Percentiles rank a stretch among this genome's conserved stretches.
phyloP scores from a whole-genome alignment of 768 basidiomycete species.

The Crassisporium funariophilum region DNA sequence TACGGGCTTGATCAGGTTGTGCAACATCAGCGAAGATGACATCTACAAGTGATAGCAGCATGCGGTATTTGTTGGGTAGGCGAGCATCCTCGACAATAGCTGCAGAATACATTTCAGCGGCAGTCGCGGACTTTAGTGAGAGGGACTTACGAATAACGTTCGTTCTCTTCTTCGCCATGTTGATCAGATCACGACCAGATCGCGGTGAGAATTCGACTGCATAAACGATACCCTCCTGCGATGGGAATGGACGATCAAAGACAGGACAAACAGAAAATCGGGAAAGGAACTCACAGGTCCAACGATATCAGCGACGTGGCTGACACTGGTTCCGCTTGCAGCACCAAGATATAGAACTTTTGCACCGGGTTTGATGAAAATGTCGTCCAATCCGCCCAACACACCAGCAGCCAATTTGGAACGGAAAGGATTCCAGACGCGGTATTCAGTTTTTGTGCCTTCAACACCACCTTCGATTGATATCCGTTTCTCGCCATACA shows the following conservation, averaged over 20 bases:
- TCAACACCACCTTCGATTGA: slow-evolving; percentile 76
- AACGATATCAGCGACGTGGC: slow-evolving; percentile 98
- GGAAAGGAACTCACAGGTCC: slow-evolving; percentile 72
- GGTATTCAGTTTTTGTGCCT: slow-evolving; percentile 90
- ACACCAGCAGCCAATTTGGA: slow-evolving; percentile 97
- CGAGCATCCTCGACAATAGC: slow-evolving; percentile 98
- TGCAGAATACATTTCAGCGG: slow-evolving; percentile 27
- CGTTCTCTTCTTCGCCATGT: slow-evolving; percentile 99
- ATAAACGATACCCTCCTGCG: slow-evolving; percentile 92
- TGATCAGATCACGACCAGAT: slow-evolving; percentile 96
- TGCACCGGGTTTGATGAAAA: slow-evolving; percentile 89
- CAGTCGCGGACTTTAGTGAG: slow-evolving; percentile 1
- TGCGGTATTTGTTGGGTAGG: slow-evolving; percentile 94
- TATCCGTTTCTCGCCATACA: slow-evolving; percentile 98
- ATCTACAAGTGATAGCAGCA: slow-evolving; percentile 94
- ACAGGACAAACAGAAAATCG: slow-evolving; percentile 2
- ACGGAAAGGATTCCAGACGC: slow-evolving; percentile 99
- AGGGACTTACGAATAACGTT: slow-evolving; percentile 89
- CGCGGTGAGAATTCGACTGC: slow-evolving; percentile 98
- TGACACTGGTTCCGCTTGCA: slow-evolving; percentile 96
- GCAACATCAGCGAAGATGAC: slow-evolving; percentile 99
- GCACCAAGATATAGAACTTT: slow-evolving; percentile 99
- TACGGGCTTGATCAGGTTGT: slow-evolving; percentile 98
- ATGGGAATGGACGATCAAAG: slow-evolving; percentile 7
- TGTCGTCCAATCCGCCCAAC: slow-evolving; percentile 90